phyloP scores from a whole-genome alignment of 495 filamentous ascomycete species.

The Glonium stellatum region DNA sequence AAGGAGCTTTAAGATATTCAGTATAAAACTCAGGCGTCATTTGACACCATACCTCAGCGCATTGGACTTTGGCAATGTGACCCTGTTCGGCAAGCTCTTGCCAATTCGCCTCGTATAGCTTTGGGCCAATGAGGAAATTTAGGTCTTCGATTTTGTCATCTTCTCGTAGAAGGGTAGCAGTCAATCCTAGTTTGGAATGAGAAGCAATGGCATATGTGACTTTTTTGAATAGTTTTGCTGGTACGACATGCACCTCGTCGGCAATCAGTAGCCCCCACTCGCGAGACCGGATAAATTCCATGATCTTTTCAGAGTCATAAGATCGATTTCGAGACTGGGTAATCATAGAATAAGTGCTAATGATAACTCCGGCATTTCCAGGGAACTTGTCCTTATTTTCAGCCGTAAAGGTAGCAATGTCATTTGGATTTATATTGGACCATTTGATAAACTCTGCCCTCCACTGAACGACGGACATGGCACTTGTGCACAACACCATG shows the following conservation, averaged over 20 bases:
- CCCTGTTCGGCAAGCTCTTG: slow-evolving; percentile 97
- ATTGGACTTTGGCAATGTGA: slow-evolving; percentile 95
- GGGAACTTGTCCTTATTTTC: slow-evolving; percentile 88
- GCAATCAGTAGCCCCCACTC: slow-evolving; percentile 99
- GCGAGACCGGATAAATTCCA: slow-evolving; percentile 84
- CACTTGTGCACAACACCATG: slow-evolving; percentile 91
- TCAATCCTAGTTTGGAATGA: slow-evolving; percentile 94
- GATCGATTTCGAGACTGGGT: slow-evolving; percentile 79
- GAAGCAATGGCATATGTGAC: slow-evolving; percentile 87
- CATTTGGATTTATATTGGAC: slow-evolving; percentile 92
- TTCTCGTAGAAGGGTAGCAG: slow-evolving; percentile 88
- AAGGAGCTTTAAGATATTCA: slow-evolving; percentile 73
- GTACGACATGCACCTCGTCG: slow-evolving; percentile 97
- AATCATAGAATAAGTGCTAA: slow-evolving; percentile 98
- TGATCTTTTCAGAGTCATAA: slow-evolving; percentile 92
- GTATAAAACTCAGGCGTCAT: slow-evolving; percentile 98
- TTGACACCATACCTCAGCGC: slow-evolving; percentile 97
- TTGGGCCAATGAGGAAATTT: slow-evolving; percentile 96
- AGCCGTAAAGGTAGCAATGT: slow-evolving; percentile 91
- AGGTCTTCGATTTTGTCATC: slow-evolving; percentile 97
- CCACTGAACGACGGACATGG: slow-evolving; percentile 98
- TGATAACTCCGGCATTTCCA: slow-evolving; percentile 86
- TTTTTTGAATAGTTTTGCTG: slow-evolving; percentile 88
- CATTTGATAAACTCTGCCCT: slow-evolving; percentile 91
- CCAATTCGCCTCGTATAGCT: slow-evolving; percentile 98